Conservation (phyloP, 495 filamentous ascomycete species). For the Sordaria brevicollis region DNA sequence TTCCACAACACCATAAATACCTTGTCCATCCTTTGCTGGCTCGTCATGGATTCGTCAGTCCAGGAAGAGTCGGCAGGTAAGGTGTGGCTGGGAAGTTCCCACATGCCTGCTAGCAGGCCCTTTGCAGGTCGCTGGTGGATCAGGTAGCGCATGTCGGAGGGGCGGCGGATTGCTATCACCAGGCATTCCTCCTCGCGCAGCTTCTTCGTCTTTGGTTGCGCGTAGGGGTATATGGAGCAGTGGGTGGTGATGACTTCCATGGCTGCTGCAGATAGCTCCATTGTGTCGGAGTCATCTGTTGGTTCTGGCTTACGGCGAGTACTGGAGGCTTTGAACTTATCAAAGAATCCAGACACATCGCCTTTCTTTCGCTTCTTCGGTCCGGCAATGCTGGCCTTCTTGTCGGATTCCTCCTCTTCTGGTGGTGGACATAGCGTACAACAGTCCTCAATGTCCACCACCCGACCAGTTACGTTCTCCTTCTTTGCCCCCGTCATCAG, state of each 20-base stretch:
- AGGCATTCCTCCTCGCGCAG: slow-evolving; percentile 33
- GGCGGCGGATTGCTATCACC: slow-evolving; percentile 30
- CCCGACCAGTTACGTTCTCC: neutral
- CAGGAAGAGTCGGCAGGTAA: slow-evolving; percentile 1
- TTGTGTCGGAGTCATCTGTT: neutral
- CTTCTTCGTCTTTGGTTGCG: slow-evolving; percentile 25
- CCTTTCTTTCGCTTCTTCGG: slow-evolving; percentile 5
- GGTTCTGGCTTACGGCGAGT: neutral
- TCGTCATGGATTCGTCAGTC: neutral
- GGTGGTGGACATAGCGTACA: slow-evolving; percentile 29
- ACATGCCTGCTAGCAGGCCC: slow-evolving; percentile 33
- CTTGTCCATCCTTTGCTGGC: slow-evolving; percentile 12
- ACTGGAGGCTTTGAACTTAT: neutral
- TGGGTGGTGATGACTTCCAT: slow-evolving; percentile 24
- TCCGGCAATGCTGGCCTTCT: neutral
- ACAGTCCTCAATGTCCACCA: slow-evolving; percentile 31
- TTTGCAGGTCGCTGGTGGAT: slow-evolving; percentile 33
- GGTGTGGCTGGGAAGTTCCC: slow-evolving; percentile 35
- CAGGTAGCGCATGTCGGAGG: slow-evolving; percentile 25
- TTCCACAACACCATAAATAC: slow-evolving; percentile 14
- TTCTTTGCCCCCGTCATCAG: neutral
- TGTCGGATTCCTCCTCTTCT: slow-evolving; percentile 11
- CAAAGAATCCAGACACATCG: slow-evolving; percentile 23
- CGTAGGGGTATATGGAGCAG: slow-evolving; percentile 32
- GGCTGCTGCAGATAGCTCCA: neutral